Evolutionary conservation across 2,329 filamentous ascomycete species (phyloP), one percentile per base, ranked within the genome.

Genomic region (Myriosclerotinia curreyana): DNA sequence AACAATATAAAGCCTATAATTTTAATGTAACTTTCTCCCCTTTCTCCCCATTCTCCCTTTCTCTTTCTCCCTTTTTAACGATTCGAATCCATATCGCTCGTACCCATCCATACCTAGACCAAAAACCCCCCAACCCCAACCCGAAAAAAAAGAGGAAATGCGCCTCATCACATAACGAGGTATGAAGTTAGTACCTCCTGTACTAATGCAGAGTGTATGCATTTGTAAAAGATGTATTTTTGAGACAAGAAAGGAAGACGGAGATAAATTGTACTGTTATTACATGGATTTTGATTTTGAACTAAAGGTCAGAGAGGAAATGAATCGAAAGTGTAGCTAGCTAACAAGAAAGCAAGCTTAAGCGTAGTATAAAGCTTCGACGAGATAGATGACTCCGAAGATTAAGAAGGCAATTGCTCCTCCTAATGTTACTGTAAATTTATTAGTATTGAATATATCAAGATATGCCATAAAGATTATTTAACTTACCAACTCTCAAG

Each of bases 381-480:
- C 80, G 46, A 96, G 79, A 78, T 99, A 99, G 70, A 99, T 93
- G 71, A 96, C 77, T 66, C 92, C 94, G 75, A 99, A 99, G 38
- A 92, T 77, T 55, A 98, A 80, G 79, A 99, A 99, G 20, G 94
- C 92, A 64, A 90, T 79, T 9, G 95, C 94, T 66, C 95, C 95
- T 68, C 95, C 94, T 60, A 98, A 82, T 40, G 94, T 98, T 44
- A 98, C 95, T 96, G 68, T 48, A 55, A 38, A 51, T 17, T n/a
- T 53, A 52, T 74, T 69, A 74, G 68, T 64, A 58, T 34, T 42
- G 4, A 12, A 65, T 44, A 69, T 65, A 66, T 68, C 54, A 66
- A 17, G 9, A 17, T 31, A 7, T 50, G 15, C 28, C 14, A 48
- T 14, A 20, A 40, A 31, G 36, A 17, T 25, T 59, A 42, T 60